These are phyloP conservation scores for Solanum tacnaense DNA, from an alignment of 257 asterid genomes.

Conservation along the genomic window DNA sequence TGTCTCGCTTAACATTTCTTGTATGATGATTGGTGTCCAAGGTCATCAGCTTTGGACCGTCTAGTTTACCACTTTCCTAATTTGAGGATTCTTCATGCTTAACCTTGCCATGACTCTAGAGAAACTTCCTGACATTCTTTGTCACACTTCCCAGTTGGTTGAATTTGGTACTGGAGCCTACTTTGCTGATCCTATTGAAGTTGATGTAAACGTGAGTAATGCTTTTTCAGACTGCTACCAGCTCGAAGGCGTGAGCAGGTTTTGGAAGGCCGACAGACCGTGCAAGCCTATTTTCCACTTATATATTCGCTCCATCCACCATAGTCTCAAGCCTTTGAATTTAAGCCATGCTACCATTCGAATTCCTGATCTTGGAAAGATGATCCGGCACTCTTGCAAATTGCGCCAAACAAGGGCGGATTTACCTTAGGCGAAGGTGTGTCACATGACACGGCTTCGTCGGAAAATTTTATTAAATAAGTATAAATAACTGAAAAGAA, in stretches of 20 bases:
- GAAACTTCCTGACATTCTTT: slow-evolving; percentile 24
- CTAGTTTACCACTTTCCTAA: slow-evolving; percentile 24
- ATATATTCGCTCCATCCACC: slow-evolving; percentile 24
- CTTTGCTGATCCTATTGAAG: slow-evolving; percentile 11
- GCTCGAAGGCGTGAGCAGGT: slow-evolving; percentile 31
- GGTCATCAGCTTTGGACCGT: slow-evolving; percentile 28
- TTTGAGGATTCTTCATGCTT: slow-evolving; percentile 1
- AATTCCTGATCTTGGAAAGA: slow-evolving; percentile 4
- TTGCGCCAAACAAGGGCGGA: not conserved
- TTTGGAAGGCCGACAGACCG: slow-evolving; percentile 27
- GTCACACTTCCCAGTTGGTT: slow-evolving; percentile 27
- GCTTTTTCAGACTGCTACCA: slow-evolving; percentile 32
- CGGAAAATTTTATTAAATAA: too few relatives aligned
- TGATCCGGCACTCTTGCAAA: not conserved
- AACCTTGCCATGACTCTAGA: slow-evolving; percentile 29
- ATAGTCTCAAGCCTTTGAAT: slow-evolving; percentile 53
- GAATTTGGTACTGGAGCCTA: slow-evolving; percentile 24
- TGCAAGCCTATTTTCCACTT: slow-evolving; percentile 69
- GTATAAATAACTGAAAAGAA: too few relatives aligned
- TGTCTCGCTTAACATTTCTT: slow-evolving; percentile 12
- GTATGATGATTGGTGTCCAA: slow-evolving; percentile 14
- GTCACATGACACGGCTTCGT: too few relatives aligned
- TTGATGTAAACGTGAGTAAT: slow-evolving; percentile 24
- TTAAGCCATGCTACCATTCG: slow-evolving; percentile 60
- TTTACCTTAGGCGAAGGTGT: too few relatives aligned